Evolutionary conservation across 1,139 yeast species (phyloP), one percentile per base, ranked within the genome.

Genomic region (Pichia sp.): DNA sequence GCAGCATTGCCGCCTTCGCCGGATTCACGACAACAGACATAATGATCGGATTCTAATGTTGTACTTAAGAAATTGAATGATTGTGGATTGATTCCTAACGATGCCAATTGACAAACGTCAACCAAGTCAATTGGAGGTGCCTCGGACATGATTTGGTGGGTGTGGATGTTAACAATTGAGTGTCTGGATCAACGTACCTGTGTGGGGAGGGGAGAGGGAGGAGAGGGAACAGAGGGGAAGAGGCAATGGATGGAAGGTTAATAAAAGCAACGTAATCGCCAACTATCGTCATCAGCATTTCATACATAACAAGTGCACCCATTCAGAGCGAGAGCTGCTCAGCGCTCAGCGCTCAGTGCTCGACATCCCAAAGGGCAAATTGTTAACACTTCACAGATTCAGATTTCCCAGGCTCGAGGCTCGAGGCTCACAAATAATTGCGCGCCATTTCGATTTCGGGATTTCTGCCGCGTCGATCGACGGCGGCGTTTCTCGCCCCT

Each of bases 41-140:
- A 93, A 65, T 76, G 84, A 70, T 91, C 98, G 51, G 96, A 85
- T 69, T 93, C 96, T 59, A 93, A 78, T 28, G 99, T 93, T 52
- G 97, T 89, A 43, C 96, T 85, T 70, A 89, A 85, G 73, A 93
- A 91, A 63, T 91, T 96, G 62, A 93, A 81, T 50, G 94, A 83
- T 59, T 82, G 76, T 53, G 85, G 90, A 64, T 84, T 85, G 65
- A 93, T 75, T 53, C 96, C 96, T 67, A 89, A 74, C 57, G 84
- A 75, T 52, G 95, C 79, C 69, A 91, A 83, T 75, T 85, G 94
- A 61, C 89, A 81, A 69, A 89, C 84, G 75, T 93, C 98, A 61
- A 96, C 91, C 72, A 93, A 90, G 73, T 91, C 96, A 73, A 93
- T 93, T 59, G 99, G 99, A 35, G 67, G 67, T 39, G 57, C 59